A percentile compares a stretch with the other conserved stretches of the same genome.
Conservation (phyloP, 345 rosid species). For the Clarkia xantiana region DNA sequence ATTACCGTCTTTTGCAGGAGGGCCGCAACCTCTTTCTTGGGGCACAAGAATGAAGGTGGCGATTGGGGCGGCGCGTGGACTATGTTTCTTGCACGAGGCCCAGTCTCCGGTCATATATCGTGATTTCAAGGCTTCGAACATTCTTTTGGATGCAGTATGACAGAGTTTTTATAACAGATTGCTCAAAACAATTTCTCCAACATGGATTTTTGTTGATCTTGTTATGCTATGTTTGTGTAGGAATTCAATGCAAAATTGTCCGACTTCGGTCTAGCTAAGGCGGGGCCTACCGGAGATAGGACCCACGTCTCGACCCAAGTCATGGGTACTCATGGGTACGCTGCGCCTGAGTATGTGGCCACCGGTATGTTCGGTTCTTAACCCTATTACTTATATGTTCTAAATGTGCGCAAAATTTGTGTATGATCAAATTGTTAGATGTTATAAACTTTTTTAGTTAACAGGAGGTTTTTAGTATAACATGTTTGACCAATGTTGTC, state of each 20-base stretch:
- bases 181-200: no score
- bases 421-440: no score
- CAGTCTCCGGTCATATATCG: slow-evolving; percentile 85
- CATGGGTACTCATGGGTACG: slow-evolving; percentile 95
- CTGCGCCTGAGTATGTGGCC: slow-evolving; percentile 96
- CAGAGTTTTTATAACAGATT: no score
- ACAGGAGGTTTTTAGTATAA: no score
- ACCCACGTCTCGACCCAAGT: slow-evolving; percentile 98
- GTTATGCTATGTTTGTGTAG: slow-evolving; percentile 38
- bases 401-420: no score
- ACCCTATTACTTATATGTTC: no score
- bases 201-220: no score
- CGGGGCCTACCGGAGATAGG: slow-evolving; percentile 92
- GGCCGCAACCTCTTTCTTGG: slow-evolving; percentile 80
- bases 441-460: no score
- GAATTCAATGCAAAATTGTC: slow-evolving; percentile 84
- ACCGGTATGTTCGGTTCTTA: slow-evolving; percentile 41
- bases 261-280: slow-evolving; percentile 95
- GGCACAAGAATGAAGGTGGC: slow-evolving; percentile 75
- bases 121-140: slow-evolving; percentile 85
- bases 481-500: no score
- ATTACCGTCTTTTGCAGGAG: no score
- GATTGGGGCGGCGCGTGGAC: slow-evolving; percentile 81
- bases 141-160: slow-evolving; percentile 70
- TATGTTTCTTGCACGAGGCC: slow-evolving; percentile 80